Evolutionary conservation across 352 stramenopile genomes (phyloP), one percentile per base, ranked within the genome.

Genomic region (Pythium volutum): DNA sequence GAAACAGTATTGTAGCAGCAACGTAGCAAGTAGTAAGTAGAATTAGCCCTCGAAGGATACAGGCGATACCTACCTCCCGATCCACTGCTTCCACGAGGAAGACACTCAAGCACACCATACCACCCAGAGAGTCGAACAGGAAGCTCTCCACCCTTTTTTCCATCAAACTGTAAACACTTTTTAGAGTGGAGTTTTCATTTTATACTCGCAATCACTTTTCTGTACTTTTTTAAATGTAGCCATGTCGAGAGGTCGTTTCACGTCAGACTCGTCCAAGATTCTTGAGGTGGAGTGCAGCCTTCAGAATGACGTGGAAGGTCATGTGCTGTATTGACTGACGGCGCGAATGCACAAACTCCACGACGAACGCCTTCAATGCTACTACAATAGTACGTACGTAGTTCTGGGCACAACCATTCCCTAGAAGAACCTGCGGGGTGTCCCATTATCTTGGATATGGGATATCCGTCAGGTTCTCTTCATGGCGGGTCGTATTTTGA

Each of bases 241-340:
- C 45, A 62, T 62, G 3, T 52, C 14, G 36, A 43, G 36, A 22
- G 36, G 36, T 43, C 36, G 14, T 16, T 11, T 55, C 55, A 62
- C 55, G 55, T 62, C 55, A 38, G 55, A 62, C 25, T 55, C 55
- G 45, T 38, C 23, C 18, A 29, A 16, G 26, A 34, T 36, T 38
- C 27, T 39, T 33, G n/a, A 49, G 45, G 31, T 34, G 23, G 18
- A 5, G 36, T 43, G 36, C n/a, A n/a, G n/a, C n/a, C n/a, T 22
- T 43, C 36, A 36, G 31, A 36, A 36, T 36, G 36, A 7, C 14
- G n/a, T 43, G 36, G 36, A 43, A 43, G 36, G 36, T 38, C 33
- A 12, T 14, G 18, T 20, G 18, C 36, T 43, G n/a, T 2, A 43
- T 43, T 18, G 36, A 43, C n/a, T 59, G 16, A 49, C 53, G 23